These are phyloP conservation scores for Aphanomyces cochlioides DNA, from an alignment of 352 stramenopile genomes.

Conservation along the genomic window DNA sequence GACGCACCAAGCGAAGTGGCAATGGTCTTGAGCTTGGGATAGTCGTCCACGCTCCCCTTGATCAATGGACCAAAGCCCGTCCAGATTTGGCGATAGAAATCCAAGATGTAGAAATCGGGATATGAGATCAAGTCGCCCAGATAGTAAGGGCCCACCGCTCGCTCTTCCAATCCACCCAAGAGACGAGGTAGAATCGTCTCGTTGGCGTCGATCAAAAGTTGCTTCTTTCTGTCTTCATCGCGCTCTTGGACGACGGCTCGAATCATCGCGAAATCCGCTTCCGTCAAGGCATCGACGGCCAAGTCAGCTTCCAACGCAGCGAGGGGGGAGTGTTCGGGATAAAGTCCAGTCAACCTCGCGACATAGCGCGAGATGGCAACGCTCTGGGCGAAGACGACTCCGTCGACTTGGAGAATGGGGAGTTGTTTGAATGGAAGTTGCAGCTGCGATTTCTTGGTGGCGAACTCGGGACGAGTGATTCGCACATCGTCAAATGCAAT, in stretches of 20 bases:
- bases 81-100: constrained; percentile 18
- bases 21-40: too few relatives aligned
- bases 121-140: constrained; percentile 41
- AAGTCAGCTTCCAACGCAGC: constrained; percentile 46
- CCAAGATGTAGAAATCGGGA: constrained; percentile 46
- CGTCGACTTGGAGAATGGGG: constrained; percentile 50
- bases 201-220: constrained; percentile 33
- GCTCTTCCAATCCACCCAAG: constrained; percentile 42
- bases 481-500: constrained; percentile 60
- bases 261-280: not conserved
- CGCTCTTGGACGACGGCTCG: constrained; percentile 33
- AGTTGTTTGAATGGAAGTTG: constrained; percentile 45
- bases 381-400: constrained; percentile 49
- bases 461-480: constrained; percentile 46
- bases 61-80: too few relatives aligned
- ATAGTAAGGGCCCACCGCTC: constrained; percentile 51
- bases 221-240: constrained; percentile 46
- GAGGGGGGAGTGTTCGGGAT: constrained; percentile 45
- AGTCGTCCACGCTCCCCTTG: too few relatives aligned
- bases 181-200: constrained; percentile 38
- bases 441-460: constrained; percentile 47
- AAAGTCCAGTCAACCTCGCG: constrained; percentile 49
- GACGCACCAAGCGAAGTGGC: too few relatives aligned
- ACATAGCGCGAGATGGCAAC: constrained; percentile 61
- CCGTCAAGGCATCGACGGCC: constrained; percentile 28